A percentile compares a stretch with the other conserved stretches of the same genome.
These are phyloP conservation scores for Lactarius quietus DNA, from an alignment of 768 basidiomycete genomes.

Conservation along the genomic window DNA sequence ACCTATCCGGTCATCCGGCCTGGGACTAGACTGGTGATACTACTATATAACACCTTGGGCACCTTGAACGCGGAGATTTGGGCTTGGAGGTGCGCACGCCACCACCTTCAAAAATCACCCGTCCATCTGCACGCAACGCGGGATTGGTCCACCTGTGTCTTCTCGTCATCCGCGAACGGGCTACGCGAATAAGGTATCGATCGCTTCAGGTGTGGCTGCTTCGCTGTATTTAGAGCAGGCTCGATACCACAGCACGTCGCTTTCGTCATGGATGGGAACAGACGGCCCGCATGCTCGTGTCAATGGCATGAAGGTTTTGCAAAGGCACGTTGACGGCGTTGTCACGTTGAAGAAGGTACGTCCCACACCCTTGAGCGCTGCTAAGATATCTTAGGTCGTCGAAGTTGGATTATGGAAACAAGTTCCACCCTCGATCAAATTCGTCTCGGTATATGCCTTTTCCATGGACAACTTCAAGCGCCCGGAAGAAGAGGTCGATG, in stretches of 20 bases:
- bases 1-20: too few species aligned
- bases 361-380: background rate
- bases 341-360: constrained; percentile 71
- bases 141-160: background rate
- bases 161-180: constrained; percentile 29
- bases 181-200: constrained; percentile 25
- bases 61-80: background rate
- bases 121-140: background rate
- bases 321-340: constrained; percentile 88
- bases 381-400: background rate
- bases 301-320: constrained; percentile 55
- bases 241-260: constrained; percentile 87
- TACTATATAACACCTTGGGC: background rate
- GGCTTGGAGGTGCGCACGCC: too few species aligned
- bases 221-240: constrained; percentile 70
- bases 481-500: constrained; percentile 77
- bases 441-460: constrained; percentile 94
- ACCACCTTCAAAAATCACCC: too few species aligned
- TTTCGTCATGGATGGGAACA: constrained; percentile 97
- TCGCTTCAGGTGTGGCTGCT: constrained; percentile 44
- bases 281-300: constrained; percentile 82
- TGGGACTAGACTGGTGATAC: too few species aligned
- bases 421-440: constrained; percentile 77
- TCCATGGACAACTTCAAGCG: constrained; percentile 96
- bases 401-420: constrained; percentile 71